phyloP scores from a whole-genome alignment of 1,284 basidiomycete genomes.

The Ganoderma lucidum region DNA sequence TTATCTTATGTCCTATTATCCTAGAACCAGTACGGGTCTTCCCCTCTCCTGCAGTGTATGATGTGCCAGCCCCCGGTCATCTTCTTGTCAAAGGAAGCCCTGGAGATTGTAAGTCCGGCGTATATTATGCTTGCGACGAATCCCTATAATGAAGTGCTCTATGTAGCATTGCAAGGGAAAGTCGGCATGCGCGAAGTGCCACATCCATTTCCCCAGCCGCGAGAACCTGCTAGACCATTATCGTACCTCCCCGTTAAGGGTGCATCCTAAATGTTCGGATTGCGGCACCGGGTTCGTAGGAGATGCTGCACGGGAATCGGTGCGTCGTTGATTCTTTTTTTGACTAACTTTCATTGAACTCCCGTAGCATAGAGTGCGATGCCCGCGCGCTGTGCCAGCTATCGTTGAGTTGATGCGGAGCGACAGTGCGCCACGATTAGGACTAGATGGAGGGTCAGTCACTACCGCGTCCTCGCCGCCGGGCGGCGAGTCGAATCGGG shows the following conservation, averaged over 20 bases:
- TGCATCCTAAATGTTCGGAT: slow-evolving; percentile 13
- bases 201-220: not conserved
- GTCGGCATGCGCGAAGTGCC: not conserved
- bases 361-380: not conserved
- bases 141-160: not conserved
- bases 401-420: not conserved
- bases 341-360: not conserved
- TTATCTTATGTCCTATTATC: not conserved
- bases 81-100: not conserved
- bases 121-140: not conserved
- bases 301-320: not conserved
- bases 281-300: slow-evolving; percentile 15
- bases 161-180: not conserved
- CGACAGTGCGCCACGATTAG: too few relatives aligned
- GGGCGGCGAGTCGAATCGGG: not conserved
- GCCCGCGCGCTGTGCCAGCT: not conserved
- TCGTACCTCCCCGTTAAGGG: slow-evolving; percentile 3
- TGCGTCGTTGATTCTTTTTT: not conserved
- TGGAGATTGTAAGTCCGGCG: not conserved
- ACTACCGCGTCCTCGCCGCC: not conserved
- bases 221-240: slow-evolving; percentile 22
- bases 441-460: not conserved
- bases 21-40: not conserved
- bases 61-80: not conserved
- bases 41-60: not conserved